Conservation (phyloP, 1,139 yeast genomes). For the Suhomyces coccinellae region DNA sequence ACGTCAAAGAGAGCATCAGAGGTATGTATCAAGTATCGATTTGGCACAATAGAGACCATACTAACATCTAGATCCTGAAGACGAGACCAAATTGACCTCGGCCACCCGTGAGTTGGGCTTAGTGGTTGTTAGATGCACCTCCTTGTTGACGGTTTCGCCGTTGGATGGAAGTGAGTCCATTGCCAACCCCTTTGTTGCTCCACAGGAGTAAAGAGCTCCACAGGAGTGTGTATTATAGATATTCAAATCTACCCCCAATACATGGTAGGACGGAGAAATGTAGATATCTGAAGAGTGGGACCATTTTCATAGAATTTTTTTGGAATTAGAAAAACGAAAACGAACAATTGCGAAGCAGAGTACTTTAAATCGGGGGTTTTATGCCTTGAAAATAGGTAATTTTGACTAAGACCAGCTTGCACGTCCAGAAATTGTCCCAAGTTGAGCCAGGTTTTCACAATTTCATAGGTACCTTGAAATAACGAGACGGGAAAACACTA, state of each 20-base stretch:
- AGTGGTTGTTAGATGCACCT: slow-evolving; percentile 87
- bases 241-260: neutral
- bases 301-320: no score
- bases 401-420: no score
- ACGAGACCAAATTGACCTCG: slow-evolving; percentile 47
- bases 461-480: no score
- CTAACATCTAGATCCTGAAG: slow-evolving; percentile 58
- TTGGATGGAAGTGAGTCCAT: slow-evolving; percentile 79
- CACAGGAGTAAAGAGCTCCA: slow-evolving; percentile 13
- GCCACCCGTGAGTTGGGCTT: slow-evolving; percentile 59
- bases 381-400: no score
- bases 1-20: slow-evolving; percentile 69
- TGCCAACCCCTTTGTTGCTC: slow-evolving; percentile 60
- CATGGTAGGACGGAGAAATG: neutral
- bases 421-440: no score
- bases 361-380: no score
- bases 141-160: slow-evolving; percentile 78
- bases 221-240: slow-evolving; percentile 13
- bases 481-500: no score
- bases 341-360: no score
- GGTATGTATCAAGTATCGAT: slow-evolving; percentile 32
- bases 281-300: neutral
- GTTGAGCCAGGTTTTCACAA: no score
- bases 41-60: slow-evolving; percentile 15
- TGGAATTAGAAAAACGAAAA: no score